Conservation (phyloP, 1,284 basidiomycete species). For the Tilletiopsis washingtonensis region DNA sequence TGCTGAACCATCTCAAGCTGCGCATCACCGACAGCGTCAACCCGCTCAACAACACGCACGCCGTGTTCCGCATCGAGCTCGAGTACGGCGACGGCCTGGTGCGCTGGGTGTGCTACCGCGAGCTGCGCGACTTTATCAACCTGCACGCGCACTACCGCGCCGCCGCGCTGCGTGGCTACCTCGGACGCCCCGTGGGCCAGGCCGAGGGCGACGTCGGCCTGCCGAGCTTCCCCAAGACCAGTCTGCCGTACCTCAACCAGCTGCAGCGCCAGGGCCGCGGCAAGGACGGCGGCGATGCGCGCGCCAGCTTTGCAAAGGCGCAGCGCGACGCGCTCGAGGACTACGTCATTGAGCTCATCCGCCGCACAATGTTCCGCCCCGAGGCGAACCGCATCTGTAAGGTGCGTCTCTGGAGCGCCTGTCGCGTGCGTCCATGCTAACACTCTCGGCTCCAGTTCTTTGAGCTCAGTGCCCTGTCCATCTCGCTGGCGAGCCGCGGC, state of each 20-base stretch:
- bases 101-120: conserved; percentile 86
- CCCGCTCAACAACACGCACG: conserved; percentile 66
- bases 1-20: conserved; percentile 77
- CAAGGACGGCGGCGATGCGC: conserved; percentile 50
- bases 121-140: conserved; percentile 83
- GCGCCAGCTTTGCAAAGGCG: conserved; percentile 66
- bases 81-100: conserved; percentile 92
- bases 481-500: conserved; percentile 72
- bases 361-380: conserved; percentile 82
- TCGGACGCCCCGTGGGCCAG: conserved; percentile 25
- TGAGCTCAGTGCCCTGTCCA: conserved; percentile 82
- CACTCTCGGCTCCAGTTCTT: too few species aligned
- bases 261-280: conserved; percentile 54
- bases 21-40: conserved; percentile 77
- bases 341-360: conserved; percentile 78
- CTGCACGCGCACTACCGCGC: conserved; percentile 85
- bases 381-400: conserved; percentile 81
- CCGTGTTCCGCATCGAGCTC: conserved; percentile 86
- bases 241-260: conserved; percentile 73
- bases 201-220: conserved; percentile 56
- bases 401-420: too few species aligned
- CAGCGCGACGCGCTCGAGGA: conserved; percentile 76
- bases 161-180: conserved; percentile 51
- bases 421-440: too few species aligned
- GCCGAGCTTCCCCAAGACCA: conserved; percentile 82